A percentile compares a stretch with the other conserved stretches of the same genome.
These are phyloP conservation scores for Colletotrichum lupini DNA, from an alignment of 2,329 filamentous ascomycete genomes.

Conservation along the genomic window DNA sequence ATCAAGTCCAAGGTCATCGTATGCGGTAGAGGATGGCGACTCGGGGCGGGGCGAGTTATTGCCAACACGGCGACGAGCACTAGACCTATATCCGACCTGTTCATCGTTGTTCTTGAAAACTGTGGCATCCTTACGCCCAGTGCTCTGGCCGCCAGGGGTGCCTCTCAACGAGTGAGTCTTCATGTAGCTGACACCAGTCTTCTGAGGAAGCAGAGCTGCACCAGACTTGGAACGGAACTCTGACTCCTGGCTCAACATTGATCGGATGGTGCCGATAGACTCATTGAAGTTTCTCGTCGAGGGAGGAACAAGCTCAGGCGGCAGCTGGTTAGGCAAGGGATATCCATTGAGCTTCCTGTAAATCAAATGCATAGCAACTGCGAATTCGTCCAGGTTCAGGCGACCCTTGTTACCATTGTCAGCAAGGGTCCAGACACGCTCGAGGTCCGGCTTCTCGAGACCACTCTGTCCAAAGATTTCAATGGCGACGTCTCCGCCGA, in stretches of 20 bases:
- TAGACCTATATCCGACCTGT: constrained; percentile 91
- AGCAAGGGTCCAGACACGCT: constrained; percentile 93
- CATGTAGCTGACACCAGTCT: constrained; percentile 97
- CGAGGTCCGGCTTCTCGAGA: constrained; percentile 88
- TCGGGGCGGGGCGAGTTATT: constrained; percentile 83
- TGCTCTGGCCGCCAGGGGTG: constrained; percentile 64
- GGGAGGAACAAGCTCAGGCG: constrained; percentile 91
- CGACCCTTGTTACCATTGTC: constrained; percentile 95
- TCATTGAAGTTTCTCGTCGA: constrained; percentile 94
- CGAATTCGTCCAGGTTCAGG: constrained; percentile 95
- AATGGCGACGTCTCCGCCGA: constrained; percentile 91
- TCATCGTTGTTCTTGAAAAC: constrained; percentile 98
- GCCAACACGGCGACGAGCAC: constrained; percentile 86
- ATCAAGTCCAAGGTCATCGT: constrained; percentile 86
- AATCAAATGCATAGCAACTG: constrained; percentile 98
- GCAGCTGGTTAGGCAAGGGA: constrained; percentile 86
- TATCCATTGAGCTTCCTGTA: constrained; percentile 98
- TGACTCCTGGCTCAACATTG: constrained; percentile 87
- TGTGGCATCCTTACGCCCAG: constrained; percentile 89
- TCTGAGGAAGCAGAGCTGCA: constrained; percentile 90
- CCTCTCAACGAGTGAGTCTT: constrained; percentile 93
- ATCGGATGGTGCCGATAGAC: constrained; percentile 93
- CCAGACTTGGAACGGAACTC: constrained; percentile 90
- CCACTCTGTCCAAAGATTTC: constrained; percentile 98
- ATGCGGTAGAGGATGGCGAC: constrained; percentile 76